Conservation (phyloP, 2,329 filamentous ascomycete species). For the Spiromastix sp. region DNA sequence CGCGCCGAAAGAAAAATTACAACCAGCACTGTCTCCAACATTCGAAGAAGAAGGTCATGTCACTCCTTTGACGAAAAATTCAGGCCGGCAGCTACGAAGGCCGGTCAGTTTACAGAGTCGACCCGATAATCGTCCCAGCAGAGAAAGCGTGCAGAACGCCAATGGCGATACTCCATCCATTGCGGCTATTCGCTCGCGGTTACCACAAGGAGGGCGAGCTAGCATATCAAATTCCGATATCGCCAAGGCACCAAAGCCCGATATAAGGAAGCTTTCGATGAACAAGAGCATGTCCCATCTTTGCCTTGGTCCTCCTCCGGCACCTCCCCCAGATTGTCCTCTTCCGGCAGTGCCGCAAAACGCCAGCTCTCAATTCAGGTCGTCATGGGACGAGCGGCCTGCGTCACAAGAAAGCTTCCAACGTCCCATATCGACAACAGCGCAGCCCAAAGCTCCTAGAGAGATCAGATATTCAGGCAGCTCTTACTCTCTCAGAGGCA, state of each 20-base stretch:
- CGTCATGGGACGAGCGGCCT: not conserved
- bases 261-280: too few relatives aligned
- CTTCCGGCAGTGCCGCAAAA: constrained; percentile 16
- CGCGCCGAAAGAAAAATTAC: too few relatives aligned
- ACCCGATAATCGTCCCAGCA: not conserved
- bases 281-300: constrained; percentile 15
- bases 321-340: constrained; percentile 19
- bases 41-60: too few relatives aligned
- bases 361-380: not conserved
- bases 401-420: not conserved
- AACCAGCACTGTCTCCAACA: too few relatives aligned
- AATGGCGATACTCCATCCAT: not conserved
- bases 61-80: not conserved
- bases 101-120: constrained; percentile 4
- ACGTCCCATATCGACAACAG: not conserved
- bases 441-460: not conserved
- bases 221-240: not conserved
- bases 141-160: not conserved
- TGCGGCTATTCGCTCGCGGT: not conserved
- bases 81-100: not conserved
- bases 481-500: constrained; percentile 1
- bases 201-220: not conserved
- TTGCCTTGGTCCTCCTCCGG: constrained; percentile 15
- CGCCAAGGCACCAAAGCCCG: too few relatives aligned
- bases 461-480: constrained; percentile 1